Evolutionary conservation across 2,329 filamentous ascomycete species (phyloP).

Genomic region (Colletotrichum spaethianum): DNA sequence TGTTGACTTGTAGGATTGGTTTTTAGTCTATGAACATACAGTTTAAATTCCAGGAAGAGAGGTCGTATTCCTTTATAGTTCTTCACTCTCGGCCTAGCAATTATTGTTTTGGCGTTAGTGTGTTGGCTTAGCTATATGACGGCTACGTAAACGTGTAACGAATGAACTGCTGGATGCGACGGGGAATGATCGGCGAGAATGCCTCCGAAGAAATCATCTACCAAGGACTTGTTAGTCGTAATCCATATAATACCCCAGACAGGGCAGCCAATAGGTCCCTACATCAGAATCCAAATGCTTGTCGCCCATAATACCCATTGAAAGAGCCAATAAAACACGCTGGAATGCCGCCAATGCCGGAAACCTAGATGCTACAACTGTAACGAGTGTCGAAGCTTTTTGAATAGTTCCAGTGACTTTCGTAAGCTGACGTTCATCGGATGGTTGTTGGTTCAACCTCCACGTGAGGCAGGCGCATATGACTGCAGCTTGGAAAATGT

Average conservation of each 20-base stretch:
- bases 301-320: constrained; percentile 8
- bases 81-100: too few species aligned
- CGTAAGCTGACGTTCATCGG: neutral
- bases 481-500: constrained; percentile 31
- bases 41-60: neutral
- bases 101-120: neutral
- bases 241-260: neutral
- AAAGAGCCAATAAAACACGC: constrained; percentile 27
- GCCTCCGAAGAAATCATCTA: neutral
- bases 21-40: neutral
- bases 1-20: too few species aligned
- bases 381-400: constrained; percentile 30
- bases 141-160: constrained; percentile 15
- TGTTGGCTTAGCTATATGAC: neutral
- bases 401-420: constrained; percentile 13
- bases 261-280: neutral
- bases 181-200: constrained; percentile 13
- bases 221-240: neutral
- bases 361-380: constrained; percentile 17
- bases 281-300: neutral
- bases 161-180: constrained; percentile 25
- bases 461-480: constrained; percentile 13
- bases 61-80: neutral
- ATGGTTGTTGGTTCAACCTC: neutral
- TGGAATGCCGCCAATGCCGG: constrained; percentile 29